Evolutionary conservation across 768 basidiomycete species (phyloP).

Genomic region (Pleurotus pulmonarius): DNA sequence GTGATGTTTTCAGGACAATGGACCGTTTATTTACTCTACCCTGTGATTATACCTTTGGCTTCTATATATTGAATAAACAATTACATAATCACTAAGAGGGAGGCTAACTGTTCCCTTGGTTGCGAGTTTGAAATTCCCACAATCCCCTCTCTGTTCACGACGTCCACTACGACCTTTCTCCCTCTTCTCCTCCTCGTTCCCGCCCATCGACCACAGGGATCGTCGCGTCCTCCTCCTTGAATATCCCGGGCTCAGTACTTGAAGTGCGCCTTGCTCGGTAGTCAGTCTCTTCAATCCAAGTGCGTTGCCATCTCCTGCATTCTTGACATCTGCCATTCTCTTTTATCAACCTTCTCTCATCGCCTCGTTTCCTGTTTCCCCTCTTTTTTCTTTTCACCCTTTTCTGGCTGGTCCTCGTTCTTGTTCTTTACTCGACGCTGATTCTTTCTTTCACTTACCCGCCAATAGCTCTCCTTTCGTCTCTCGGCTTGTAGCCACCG

Average conservation of each 20-base stretch:
- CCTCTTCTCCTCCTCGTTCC: constrained; percentile 11
- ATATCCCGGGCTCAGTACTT: constrained; percentile 5
- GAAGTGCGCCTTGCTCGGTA: constrained; percentile 1
- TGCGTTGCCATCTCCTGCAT: constrained; percentile 4
- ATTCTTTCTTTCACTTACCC: not conserved
- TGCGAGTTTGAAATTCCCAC: not conserved
- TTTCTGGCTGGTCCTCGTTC: not conserved
- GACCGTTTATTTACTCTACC: not conserved
- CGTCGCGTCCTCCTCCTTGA: not conserved
- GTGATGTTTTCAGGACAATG: constrained; percentile 14
- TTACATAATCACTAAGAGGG: constrained; percentile 5
- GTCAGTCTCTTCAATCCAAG: constrained; percentile 6
- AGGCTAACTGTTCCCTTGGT: constrained; percentile 10
- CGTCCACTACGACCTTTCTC: constrained; percentile 14
- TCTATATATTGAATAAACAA: not conserved
- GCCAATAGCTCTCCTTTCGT: constrained; percentile 5
- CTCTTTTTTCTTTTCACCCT: not conserved
- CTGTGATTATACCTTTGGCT: not conserved
- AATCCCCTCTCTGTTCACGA: constrained; percentile 2
- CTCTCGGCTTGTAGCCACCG: constrained; percentile 8
- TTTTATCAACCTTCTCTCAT: too few species aligned
- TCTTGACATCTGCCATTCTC: not conserved
- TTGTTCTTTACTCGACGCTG: not conserved
- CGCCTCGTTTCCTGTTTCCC: not conserved
- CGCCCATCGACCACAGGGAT: not conserved